Conservation (phyloP, 306 rosid genomes). For the Acacia crassicarpa region DNA sequence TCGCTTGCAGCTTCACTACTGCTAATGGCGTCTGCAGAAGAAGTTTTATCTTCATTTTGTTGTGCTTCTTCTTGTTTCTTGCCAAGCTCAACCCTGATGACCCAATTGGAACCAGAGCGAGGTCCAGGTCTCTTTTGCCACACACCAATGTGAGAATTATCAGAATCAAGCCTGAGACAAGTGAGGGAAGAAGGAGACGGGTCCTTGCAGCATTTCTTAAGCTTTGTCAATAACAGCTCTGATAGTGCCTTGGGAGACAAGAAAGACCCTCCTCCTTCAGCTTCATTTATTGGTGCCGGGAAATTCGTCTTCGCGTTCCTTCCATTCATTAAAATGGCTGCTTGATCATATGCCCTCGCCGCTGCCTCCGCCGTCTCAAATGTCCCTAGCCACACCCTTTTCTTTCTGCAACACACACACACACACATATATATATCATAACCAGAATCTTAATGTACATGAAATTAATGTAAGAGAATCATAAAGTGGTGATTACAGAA, state of each 20-base stretch:
- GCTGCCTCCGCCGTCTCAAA: slow-evolving; percentile 99
- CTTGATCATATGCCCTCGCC: slow-evolving; percentile 97
- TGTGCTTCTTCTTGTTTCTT: slow-evolving; percentile 35
- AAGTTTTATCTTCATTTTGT: neutral
- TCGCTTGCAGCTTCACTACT: slow-evolving; percentile 26
- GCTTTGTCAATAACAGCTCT: slow-evolving; percentile 87
- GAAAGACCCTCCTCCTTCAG: slow-evolving; percentile 33
- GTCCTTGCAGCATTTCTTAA: slow-evolving; percentile 79
- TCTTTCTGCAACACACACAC: slow-evolving; percentile 51
- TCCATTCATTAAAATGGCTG: slow-evolving; percentile 93
- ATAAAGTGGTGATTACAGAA: slow-evolving; percentile 53
- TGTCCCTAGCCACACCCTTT: slow-evolving; percentile 98
- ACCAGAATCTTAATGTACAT: neutral
- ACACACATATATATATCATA: neutral
- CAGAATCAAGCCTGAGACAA: slow-evolving; percentile 88
- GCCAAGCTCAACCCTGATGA: slow-evolving; percentile 89
- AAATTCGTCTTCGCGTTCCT: slow-evolving; percentile 97
- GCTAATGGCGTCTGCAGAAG: neutral
- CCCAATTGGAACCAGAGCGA: slow-evolving; percentile 81
- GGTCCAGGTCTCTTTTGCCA: slow-evolving; percentile 94
- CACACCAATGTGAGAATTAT: slow-evolving; percentile 93
- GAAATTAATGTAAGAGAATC: neutral
- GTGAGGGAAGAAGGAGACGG: slow-evolving; percentile 95
- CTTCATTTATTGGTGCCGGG: slow-evolving; percentile 41
- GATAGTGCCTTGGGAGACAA: slow-evolving; percentile 80